Evolutionary conservation across 306 rosid genomes (phyloP), one percentile per base, ranked within the genome.

Genomic region (Acacia melanoxylon): DNA sequence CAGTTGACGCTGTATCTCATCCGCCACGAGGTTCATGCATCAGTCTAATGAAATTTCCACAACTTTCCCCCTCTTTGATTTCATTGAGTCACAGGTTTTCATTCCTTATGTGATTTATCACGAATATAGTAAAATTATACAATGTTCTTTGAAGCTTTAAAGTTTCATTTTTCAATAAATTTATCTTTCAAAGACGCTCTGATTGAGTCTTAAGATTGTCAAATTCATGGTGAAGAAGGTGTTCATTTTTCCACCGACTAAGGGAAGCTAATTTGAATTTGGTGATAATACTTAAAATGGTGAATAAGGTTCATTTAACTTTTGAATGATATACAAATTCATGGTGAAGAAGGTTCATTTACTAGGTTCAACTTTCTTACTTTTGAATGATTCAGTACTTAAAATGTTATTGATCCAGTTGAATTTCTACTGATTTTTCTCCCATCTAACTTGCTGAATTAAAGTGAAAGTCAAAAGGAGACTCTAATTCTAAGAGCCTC

Each of bases 1-100:
- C 84, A 70, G 85, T 75, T 92, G 76, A 82, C 25, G 58, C 10
- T 62, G 22, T 67, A 31, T 22, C 49, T 5, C 35, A 42, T 59
- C 25, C 29, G 61, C 59, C 65, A 41, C 70, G 33, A 11, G 6
- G 66, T 62, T 27, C 15, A 25, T 62, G 68, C 68, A 24, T 62
- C 40, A 13, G 37, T 4, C 35, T 61, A 10, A 4, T 61, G 35
- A 24, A 25, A 1, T 24, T 24, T 61, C 35, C 20, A 3, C 68
- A 62, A 1, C 37, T 6, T 35, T 62, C 20, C 20, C 20, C 19
- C 40, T 25, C 40, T 25, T 5, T 62, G 40, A 62, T 27, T 27
- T 14, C 13, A 63, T 31, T 29, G 69, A 29, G 41, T 27, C 15
- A 2, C 19, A 31, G n/a, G 29, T 59, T 63, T 29, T 19, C 37